Base-by-base conservation (phyloP, 257 asterid genomes). In the Solanum dulcamara region DNA sequence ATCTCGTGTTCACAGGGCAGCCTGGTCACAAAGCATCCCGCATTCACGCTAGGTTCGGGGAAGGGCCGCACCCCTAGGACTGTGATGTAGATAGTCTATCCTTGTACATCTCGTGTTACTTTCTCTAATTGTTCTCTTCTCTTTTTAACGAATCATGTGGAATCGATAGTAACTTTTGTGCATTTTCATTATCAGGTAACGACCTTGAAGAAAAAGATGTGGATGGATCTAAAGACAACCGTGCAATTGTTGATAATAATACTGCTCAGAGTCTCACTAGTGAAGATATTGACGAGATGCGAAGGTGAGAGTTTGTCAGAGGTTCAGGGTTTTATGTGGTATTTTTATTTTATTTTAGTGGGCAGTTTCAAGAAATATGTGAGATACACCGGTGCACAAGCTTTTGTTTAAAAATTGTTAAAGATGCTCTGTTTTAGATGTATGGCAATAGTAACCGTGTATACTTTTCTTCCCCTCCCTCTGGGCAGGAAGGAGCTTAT, bases 221-320 rank as follows among this genome's bases (percentile, higher is more conserved):
- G 87, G 91, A 89, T 84, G 97, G 89, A 88, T 84, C 91, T 86
- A 92, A 94, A 86, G 99, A 96, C 88, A 96, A 96, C 85, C 95
- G 98, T 40, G 90, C 92, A 30, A 46, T 96, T 87, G 92, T 95
- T 83, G 99, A 96, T 90, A 95, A 94, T 90, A 96, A 96, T 87
- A 92, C 95, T 55, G 97, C 99, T 62, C 99, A 96, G 90, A 90
- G 89, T 83, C 97, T 96, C 80, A 92, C 97, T 6, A 93, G 92
- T 72, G 99, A 94, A 85, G 97, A 93, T 88, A 95, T 96, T 51
- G 96, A 94, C 28, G 95, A 86, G 74, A 82, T 96, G 98, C 87
- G 95, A 70, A 96, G 91, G 99, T 96, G 74, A 84, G 86, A 55
- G 81, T 53, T 83, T 86, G 6, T 46, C 10, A 2, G 18, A 77